Conservation (phyloP, 2,329 filamentous ascomycete species). For the Hysterium pulicare region DNA sequence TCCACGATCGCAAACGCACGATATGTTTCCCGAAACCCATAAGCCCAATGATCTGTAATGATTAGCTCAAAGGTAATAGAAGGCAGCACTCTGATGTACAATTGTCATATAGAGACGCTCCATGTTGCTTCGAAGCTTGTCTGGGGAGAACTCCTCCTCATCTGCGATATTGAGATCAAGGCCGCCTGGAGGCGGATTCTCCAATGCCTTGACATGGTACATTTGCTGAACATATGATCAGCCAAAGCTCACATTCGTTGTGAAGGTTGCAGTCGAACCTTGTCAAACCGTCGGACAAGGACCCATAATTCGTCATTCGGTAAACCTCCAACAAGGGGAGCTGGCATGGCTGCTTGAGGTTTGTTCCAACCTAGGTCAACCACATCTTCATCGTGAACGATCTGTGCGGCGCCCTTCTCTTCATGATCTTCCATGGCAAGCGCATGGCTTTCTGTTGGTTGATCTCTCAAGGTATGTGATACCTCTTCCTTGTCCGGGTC, state of each 20-base stretch:
- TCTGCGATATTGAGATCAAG: conserved; percentile 78
- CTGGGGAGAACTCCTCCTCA: conserved; percentile 79
- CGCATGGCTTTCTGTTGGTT: conserved; percentile 47
- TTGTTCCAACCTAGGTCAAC: conserved; percentile 69
- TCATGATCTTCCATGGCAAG: conserved; percentile 41
- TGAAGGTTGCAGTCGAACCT: conserved; percentile 43
- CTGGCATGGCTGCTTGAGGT: conserved; percentile 52
- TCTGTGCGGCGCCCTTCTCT: conserved; percentile 46
- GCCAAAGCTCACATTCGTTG: conserved; percentile 6
- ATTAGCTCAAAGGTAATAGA: conserved; percentile 9
- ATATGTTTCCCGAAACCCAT: conserved; percentile 70
- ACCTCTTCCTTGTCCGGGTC: conserved; percentile 27
- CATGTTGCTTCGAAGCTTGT: conserved; percentile 73
- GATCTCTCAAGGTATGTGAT: conserved; percentile 35
- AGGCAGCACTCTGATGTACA: conserved; percentile 21
- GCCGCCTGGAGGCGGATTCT: conserved; percentile 58
- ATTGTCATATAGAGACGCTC: conserved; percentile 82
- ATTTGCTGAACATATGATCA: conserved; percentile 50
- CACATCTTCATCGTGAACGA: conserved; percentile 51
- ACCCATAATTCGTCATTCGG: conserved; percentile 72
- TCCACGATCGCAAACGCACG: conserved; percentile 74
- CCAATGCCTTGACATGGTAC: conserved; percentile 67
- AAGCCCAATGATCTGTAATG: conserved; percentile 54
- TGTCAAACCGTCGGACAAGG: conserved; percentile 69
- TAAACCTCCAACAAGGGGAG: conserved; percentile 63